phyloP scores from a whole-genome alignment of 441 rosid genomes.

The Macaranga tanarius region DNA sequence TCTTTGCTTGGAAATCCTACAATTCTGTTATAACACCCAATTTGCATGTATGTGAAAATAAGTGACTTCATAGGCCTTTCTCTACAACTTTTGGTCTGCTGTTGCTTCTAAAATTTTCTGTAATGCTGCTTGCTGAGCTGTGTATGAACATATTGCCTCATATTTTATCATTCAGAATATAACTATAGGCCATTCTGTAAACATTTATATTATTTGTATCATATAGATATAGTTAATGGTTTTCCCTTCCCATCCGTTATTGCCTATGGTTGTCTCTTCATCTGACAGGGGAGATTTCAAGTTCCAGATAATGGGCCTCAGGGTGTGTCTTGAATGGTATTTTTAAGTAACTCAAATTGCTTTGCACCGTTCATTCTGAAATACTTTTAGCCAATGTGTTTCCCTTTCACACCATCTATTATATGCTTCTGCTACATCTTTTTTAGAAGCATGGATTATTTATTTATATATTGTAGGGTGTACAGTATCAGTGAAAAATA shows the following conservation, averaged over 20 bases:
- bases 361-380: slow-evolving; percentile 4
- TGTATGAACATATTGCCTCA: too few relatives aligned
- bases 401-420: not conserved
- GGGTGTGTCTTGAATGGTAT: slow-evolving; percentile 50
- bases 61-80: too few relatives aligned
- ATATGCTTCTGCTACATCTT: not conserved
- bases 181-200: slow-evolving; percentile 16
- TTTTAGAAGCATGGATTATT: too few relatives aligned
- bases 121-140: too few relatives aligned
- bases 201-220: not conserved
- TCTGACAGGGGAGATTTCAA: slow-evolving; percentile 80
- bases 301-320: slow-evolving; percentile 47
- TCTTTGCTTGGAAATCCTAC: too few relatives aligned
- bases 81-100: too few relatives aligned
- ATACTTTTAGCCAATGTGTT: not conserved
- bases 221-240: slow-evolving; percentile 76
- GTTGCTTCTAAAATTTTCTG: too few relatives aligned
- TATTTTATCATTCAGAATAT: too few relatives aligned
- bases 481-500: not conserved
- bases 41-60: too few relatives aligned
- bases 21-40: too few relatives aligned
- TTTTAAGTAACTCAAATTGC: not conserved
- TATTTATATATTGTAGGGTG: too few relatives aligned
- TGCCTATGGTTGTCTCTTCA: slow-evolving; percentile 87
- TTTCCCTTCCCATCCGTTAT: slow-evolving; percentile 85